Conservation (phyloP, 805 yeast genomes). For the Starmera caribaea region DNA sequence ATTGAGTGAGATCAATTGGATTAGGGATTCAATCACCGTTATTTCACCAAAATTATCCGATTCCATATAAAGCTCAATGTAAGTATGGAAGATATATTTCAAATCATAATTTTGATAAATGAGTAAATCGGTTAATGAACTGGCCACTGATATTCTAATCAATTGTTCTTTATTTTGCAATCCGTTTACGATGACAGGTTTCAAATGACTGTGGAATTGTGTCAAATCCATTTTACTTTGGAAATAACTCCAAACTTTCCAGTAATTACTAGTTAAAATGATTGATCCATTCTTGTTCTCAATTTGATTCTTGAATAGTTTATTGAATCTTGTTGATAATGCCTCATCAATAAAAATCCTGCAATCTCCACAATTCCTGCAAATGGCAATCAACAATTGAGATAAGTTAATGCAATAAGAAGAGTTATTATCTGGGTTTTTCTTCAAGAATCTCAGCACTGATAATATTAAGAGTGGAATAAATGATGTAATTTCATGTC, state of each 20-base stretch:
- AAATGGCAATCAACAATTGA: conserved; percentile 9
- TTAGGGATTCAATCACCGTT: conserved; percentile 27
- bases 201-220: conserved; percentile 6
- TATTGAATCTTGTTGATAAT: conserved; percentile 8
- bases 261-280: conserved; percentile 4
- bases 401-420: conserved; percentile 14
- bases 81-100: conserved; percentile 11
- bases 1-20: conserved; percentile 23
- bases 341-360: conserved; percentile 8
- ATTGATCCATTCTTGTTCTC: conserved; percentile 4
- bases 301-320: conserved; percentile 14
- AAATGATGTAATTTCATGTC: conserved; percentile 23
- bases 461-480: conserved; percentile 21
- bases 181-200: conserved; percentile 8
- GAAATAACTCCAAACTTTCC: conserved; percentile 2
- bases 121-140: conserved; percentile 25
- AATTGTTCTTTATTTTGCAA: conserved; percentile 9
- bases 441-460: conserved; percentile 24
- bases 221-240: conserved; percentile 1
- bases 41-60: conserved; percentile 13
- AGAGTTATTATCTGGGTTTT: conserved; percentile 16
- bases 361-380: conserved; percentile 15
- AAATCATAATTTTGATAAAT: conserved; percentile 11
- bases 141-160: conserved; percentile 20
- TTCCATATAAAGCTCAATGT: conserved; percentile 15